Evolutionary conservation across 2,329 filamentous ascomycete genomes (phyloP), one percentile per base, ranked within the genome.

Genomic region (Clonostachys chloroleuca): DNA sequence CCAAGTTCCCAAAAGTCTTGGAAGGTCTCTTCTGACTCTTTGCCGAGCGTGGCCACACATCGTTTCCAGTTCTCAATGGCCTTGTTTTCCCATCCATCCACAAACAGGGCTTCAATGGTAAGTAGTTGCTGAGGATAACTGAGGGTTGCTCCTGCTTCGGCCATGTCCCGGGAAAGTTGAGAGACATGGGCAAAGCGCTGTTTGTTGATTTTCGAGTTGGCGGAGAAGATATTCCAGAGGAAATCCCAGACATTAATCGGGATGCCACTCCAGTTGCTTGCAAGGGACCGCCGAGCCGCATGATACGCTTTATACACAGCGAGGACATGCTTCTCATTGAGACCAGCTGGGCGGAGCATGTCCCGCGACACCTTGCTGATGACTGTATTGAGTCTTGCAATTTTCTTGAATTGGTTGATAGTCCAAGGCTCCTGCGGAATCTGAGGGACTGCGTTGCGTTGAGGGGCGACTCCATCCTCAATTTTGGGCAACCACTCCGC

Each of bases 51-150:
- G 7, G 70, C 60, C 37, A 79, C 74, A 41, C 74, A 74, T 44
- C 77, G 73, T 59, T 79, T 80, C 83, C 86, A 89, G 42, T 78
- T 75, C 12, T 81, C 76, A 20, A 86, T 63, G 0, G 85, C 86
- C 52, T 79, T 74, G 6, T 70, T 67, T 48, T 77, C 72, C 61
- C 79, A 80, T 3, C 83, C 85, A 39, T 78, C 75, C 6, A 83
- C 69, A 52, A 87, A 84, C 39, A 87, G 70, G 48, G 85, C 81
- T 58, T 89, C 83, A 34, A 91, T 81, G 34, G 83, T 83, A 30
- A 85, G 67, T 16, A 91, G 66, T 52, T 82, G 80, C 56, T 88
- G 84, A 3, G 70, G 61, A 5, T 75, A 72, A 12, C 66, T 72
- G 45, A 91, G 66, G 2, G 69, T 54, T 43, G 80, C 70, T 8